Conservation (phyloP, 768 basidiomycete species). For the Lactarius quietus region DNA sequence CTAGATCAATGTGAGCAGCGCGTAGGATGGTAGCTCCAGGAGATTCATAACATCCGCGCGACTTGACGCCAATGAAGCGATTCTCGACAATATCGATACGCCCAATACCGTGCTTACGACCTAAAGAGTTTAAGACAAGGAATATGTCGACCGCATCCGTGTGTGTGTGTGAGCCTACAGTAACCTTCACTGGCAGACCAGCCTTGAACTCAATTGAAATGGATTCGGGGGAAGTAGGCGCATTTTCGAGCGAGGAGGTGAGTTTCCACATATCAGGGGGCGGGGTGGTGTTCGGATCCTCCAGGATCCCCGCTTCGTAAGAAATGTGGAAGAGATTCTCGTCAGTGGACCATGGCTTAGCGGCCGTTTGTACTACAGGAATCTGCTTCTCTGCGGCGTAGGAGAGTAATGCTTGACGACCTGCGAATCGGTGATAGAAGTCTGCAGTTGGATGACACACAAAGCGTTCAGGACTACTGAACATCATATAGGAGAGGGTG, state of each 20-base stretch:
- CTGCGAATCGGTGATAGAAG: constrained; percentile 97
- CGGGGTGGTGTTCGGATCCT: constrained; percentile 93
- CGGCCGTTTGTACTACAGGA: constrained; percentile 89
- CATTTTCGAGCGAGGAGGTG: constrained; percentile 75
- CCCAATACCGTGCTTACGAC: constrained; percentile 92
- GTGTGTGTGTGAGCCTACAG: constrained; percentile 52
- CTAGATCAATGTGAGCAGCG: constrained; percentile 91
- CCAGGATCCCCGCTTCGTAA: constrained; percentile 98
- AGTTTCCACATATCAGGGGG: constrained; percentile 99
- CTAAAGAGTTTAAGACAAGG: constrained; percentile 84
- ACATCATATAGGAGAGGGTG: background rate
- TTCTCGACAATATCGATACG: constrained; percentile 99
- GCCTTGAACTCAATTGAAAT: constrained; percentile 81
- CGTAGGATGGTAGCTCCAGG: constrained; percentile 96
- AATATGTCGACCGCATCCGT: constrained; percentile 97
- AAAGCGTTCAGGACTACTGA: background rate
- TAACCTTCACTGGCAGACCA: constrained; percentile 86
- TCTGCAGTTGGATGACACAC: constrained; percentile 41
- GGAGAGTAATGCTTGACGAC: constrained; percentile 87
- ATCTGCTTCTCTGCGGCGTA: constrained; percentile 87
- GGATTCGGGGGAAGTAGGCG: constrained; percentile 73
- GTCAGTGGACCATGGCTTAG: constrained; percentile 99
- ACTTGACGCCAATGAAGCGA: constrained; percentile 98
- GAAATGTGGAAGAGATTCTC: constrained; percentile 99
- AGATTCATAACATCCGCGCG: constrained; percentile 98